Base-by-base conservation (phyloP, 73 alveolate species). In the Tetrahymena elliotti region DNA sequence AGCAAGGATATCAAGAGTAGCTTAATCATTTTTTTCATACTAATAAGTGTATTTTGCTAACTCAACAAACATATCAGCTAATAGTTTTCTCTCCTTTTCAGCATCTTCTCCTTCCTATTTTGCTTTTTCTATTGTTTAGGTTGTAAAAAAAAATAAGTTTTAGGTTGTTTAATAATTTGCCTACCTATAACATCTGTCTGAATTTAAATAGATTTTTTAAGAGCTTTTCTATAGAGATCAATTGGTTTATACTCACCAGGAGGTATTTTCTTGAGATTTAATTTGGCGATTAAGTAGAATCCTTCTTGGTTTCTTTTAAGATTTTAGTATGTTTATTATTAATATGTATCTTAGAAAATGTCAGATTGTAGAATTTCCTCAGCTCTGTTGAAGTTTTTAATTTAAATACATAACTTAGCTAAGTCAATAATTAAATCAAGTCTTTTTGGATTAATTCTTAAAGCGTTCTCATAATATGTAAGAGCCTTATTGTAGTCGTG, bases 401-500 rank as follows among this genome's bases (percentile, higher is more conserved):
- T 97, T 92, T 96, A 97, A 39, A 98, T 83, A 54, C 97, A 98
- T 16, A 98, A 96, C 82, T 97, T 97, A 33, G 98, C 99, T 31
- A 97, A 94, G 92, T 98, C 99, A 52, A 98, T 97, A 53, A 96
- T 68, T 40, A 98, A 93, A 36, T 98, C 99, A 37, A 94, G 94
- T 95, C 97, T 96, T 53, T 95, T 93, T 33, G 98, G 99, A 84
- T 95, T 97, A 38, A 95, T 96, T 54, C 93, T 41, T 31, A 97
- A 96, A 11, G 99, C 98, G 37, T 96, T 95, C 52, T 97, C 99
- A 95, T 99, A 99, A 94, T 99, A 99, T 93, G 97, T 98, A 33
- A 98, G 97, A 9, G 99, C 99, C 94, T 98, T 98, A 93, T 98
- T 93, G 95, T 99, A 99, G 97, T 99, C 99, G 96, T 99, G 99